Conservation (phyloP, 176 grass and related monocot species). For the Pharus latifolius region DNA sequence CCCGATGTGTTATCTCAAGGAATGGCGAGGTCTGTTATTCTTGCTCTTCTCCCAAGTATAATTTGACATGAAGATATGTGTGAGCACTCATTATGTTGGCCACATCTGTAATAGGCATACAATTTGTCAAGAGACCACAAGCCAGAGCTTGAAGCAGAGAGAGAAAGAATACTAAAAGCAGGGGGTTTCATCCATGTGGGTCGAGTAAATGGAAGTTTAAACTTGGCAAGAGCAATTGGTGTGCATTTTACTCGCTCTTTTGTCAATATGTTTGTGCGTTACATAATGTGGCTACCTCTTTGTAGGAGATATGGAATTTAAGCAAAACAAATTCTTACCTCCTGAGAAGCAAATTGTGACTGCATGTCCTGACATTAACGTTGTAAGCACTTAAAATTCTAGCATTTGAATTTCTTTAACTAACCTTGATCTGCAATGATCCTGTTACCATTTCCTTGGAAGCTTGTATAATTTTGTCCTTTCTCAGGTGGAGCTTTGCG, state of each 20-base stretch:
- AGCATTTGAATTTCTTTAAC: neutral
- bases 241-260: neutral
- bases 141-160: slow-evolving; percentile 72
- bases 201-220: slow-evolving; percentile 94
- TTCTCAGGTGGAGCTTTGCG: slow-evolving; percentile 66
- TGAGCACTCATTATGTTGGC: neutral
- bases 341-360: slow-evolving; percentile 90
- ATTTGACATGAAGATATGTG: neutral
- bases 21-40: slow-evolving; percentile 54
- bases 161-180: slow-evolving; percentile 93
- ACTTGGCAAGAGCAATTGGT: slow-evolving; percentile 95
- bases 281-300: slow-evolving; percentile 2
- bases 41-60: neutral
- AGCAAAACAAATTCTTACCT: slow-evolving; percentile 86
- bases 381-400: slow-evolving; percentile 43
- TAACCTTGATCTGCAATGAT: neutral
- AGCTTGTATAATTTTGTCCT: slow-evolving; percentile 9
- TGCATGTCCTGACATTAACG: slow-evolving; percentile 81
- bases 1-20: slow-evolving; percentile 95
- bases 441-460: neutral
- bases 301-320: slow-evolving; percentile 95
- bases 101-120: slow-evolving; percentile 52
- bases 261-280: slow-evolving; percentile 1
- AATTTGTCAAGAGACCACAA: slow-evolving; percentile 96
- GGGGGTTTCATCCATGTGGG: slow-evolving; percentile 86